These are phyloP conservation scores for Penicillium sp. DNA, from an alignment of 2,329 filamentous ascomycete genomes.

Conservation along the genomic window DNA sequence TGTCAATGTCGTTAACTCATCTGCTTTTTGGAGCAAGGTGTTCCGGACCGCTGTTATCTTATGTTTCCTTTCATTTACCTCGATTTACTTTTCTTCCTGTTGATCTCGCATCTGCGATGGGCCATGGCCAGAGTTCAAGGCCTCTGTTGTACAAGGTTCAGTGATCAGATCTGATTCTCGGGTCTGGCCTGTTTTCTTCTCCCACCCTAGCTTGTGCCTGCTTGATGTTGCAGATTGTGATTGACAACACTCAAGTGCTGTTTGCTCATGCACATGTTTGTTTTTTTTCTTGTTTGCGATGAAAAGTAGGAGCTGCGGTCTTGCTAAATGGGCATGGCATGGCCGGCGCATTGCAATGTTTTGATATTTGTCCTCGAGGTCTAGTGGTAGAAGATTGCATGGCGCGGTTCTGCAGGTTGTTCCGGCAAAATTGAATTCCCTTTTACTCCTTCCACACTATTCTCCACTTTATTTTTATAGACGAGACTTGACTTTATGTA, in stretches of 20 bases:
- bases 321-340: conserved; percentile 3
- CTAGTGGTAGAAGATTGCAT: conserved; percentile 4
- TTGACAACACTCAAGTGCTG: neutral
- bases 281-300: neutral
- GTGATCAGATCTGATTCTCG: neutral
- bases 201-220: neutral
- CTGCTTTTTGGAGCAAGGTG: conserved; percentile 25
- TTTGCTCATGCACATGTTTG: neutral
- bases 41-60: conserved; percentile 18
- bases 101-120: neutral
- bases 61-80: conserved; percentile 2
- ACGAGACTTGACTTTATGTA: neutral
- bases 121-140: neutral
- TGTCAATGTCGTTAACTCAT: conserved; percentile 24
- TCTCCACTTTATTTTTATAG: neutral
- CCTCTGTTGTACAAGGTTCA: neutral
- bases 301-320: conserved; percentile 2
- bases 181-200: neutral
- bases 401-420: neutral
- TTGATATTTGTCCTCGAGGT: neutral
- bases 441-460: neutral
- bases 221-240: neutral
- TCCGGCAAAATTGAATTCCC: conserved; percentile 2
- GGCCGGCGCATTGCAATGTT: conserved; percentile 2
- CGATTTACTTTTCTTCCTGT: neutral